These are phyloP conservation scores for Leptographium radiaticola DNA, from an alignment of 2,329 filamentous ascomycete genomes.

Conservation along the genomic window DNA sequence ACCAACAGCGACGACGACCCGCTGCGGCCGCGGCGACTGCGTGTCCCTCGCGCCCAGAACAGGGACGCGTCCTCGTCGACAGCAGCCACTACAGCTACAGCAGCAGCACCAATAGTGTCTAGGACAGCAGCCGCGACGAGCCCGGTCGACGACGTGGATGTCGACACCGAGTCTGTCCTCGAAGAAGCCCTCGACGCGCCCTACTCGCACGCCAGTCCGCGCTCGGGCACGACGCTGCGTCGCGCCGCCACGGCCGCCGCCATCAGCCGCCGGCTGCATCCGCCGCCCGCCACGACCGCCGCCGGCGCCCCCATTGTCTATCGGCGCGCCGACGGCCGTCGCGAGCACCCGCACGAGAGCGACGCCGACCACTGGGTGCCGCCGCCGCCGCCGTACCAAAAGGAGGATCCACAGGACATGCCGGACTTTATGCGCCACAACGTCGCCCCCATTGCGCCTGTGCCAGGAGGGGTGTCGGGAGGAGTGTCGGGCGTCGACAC, in stretches of 20 bases:
- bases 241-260: conserved; percentile 67
- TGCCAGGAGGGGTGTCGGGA: background rate
- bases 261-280: conserved; percentile 54
- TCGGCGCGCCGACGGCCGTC: conserved; percentile 54
- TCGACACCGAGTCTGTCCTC: conserved; percentile 34
- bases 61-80: too few relatives aligned
- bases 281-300: conserved; percentile 39
- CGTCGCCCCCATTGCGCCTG: conserved; percentile 12
- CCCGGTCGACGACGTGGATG: conserved; percentile 20
- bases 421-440: conserved; percentile 41
- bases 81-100: background rate
- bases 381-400: conserved; percentile 68
- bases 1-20: conserved; percentile 43
- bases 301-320: conserved; percentile 45
- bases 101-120: background rate
- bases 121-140: background rate
- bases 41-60: conserved; percentile 20
- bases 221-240: conserved; percentile 55
- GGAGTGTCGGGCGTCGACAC: too few relatives aligned
- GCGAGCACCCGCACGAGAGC: conserved; percentile 70
- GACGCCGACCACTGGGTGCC: conserved; percentile 84
- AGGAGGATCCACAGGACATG: conserved; percentile 45
- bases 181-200: conserved; percentile 54
- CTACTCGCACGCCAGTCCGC: conserved; percentile 59
- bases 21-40: conserved; percentile 36